Conservation (phyloP, 305 asterid species). For the Solanum chacoense region DNA sequence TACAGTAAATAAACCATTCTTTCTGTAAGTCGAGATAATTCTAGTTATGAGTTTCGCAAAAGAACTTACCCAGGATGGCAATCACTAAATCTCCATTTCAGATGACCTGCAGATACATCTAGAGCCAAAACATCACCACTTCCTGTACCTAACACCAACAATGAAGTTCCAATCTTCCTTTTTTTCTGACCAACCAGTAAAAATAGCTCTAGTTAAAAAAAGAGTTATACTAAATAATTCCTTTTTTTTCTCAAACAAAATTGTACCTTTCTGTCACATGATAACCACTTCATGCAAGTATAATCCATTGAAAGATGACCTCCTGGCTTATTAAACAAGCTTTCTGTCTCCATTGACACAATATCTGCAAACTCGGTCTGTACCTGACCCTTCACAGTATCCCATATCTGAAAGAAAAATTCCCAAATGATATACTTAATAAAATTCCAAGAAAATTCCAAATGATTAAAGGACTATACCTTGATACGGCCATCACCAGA, state of each 20-base stretch:
- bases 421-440: neutral
- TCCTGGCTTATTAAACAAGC: constrained; percentile 39
- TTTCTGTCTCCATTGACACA: constrained; percentile 33
- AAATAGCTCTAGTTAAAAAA: neutral
- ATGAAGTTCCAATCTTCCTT: constrained; percentile 73
- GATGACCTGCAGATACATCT: constrained; percentile 77
- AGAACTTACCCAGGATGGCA: constrained; percentile 84
- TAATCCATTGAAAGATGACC: constrained; percentile 93
- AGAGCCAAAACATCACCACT: constrained; percentile 86
- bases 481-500: constrained; percentile 82
- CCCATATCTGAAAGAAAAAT: constrained; percentile 69
- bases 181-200: constrained; percentile 42
- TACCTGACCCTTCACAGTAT: constrained; percentile 75
- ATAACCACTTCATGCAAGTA: constrained; percentile 89
- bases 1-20: neutral
- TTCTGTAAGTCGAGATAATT: neutral
- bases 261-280: constrained; percentile 54
- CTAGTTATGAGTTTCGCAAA: neutral
- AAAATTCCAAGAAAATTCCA: neutral
- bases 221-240: neutral
- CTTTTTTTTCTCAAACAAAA: neutral
- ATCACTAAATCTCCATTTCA: constrained; percentile 75
- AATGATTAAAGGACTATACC: neutral
- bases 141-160: constrained; percentile 82
- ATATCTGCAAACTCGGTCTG: constrained; percentile 78